Evolutionary conservation across 2,329 filamentous ascomycete genomes (phyloP).

Genomic region (Zymoseptoria ardabiliae): DNA sequence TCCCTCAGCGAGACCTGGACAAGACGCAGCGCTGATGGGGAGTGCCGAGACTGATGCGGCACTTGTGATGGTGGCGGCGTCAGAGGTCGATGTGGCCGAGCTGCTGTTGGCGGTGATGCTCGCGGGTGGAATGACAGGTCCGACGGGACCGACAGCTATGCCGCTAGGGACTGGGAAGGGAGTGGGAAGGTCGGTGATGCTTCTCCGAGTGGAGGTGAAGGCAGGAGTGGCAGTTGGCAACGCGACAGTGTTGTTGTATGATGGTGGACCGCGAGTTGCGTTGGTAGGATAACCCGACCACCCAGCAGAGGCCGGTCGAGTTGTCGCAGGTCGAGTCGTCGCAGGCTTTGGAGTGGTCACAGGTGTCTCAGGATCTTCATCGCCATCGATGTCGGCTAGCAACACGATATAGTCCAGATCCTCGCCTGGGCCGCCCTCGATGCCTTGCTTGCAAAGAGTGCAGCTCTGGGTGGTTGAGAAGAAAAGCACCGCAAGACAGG

Average conservation of each 20-base stretch:
- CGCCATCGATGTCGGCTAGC: conserved; percentile 13
- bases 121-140: conserved; percentile 1
- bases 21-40: conserved; percentile 7
- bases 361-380: conserved; percentile 2
- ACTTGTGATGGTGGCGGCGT: conserved; percentile 1
- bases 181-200: conserved; percentile 12
- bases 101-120: conserved; percentile 1
- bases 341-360: neutral
- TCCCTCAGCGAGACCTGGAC: conserved; percentile 10
- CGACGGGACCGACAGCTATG: conserved; percentile 1
- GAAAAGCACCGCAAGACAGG: conserved; percentile 20
- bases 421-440: conserved; percentile 7
- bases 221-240: conserved; percentile 1
- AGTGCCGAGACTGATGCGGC: conserved; percentile 2
- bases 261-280: neutral
- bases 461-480: conserved; percentile 11
- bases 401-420: conserved; percentile 13
- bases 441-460: conserved; percentile 18
- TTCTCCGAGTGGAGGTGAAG: neutral
- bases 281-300: neutral
- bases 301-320: neutral
- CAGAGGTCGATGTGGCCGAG: conserved; percentile 4
- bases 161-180: conserved; percentile 5
- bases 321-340: neutral
- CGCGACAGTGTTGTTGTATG: neutral